Percentiles rank a stretch among this genome's conserved stretches.
Conservation (phyloP, 2,329 filamentous ascomycete species). For the Pyricularia sp. region DNA sequence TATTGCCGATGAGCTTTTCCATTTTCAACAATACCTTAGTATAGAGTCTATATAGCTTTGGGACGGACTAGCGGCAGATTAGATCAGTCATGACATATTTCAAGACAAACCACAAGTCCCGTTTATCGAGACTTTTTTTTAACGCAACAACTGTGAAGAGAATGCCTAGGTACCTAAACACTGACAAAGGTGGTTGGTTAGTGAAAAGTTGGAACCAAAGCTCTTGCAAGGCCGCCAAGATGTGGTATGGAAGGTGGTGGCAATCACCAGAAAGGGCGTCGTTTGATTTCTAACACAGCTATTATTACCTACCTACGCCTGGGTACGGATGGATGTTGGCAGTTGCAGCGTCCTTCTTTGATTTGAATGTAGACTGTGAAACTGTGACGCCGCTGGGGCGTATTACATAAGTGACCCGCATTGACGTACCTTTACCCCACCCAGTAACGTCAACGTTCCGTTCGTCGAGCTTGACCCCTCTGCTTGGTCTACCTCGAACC, state of each 20-base stretch:
- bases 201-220: neutral
- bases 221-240: neutral
- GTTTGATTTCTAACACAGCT: neutral
- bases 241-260: neutral
- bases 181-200: neutral
- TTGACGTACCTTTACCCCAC: neutral
- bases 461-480: neutral
- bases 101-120: neutral
- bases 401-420: neutral
- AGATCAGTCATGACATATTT: neutral
- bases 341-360: no score
- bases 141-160: no score
- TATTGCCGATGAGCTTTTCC: neutral
- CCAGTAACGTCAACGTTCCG: neutral
- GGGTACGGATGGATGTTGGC: no score
- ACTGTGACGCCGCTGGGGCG: neutral
- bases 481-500: neutral
- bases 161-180: neutral
- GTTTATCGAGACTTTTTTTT: neutral
- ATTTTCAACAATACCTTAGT: neutral
- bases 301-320: no score
- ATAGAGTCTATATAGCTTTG: no score
- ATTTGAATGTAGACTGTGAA: neutral
- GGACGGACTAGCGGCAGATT: neutral
- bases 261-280: neutral